phyloP scores from a whole-genome alignment of 768 basidiomycete species.

The Calocera viscosa region DNA sequence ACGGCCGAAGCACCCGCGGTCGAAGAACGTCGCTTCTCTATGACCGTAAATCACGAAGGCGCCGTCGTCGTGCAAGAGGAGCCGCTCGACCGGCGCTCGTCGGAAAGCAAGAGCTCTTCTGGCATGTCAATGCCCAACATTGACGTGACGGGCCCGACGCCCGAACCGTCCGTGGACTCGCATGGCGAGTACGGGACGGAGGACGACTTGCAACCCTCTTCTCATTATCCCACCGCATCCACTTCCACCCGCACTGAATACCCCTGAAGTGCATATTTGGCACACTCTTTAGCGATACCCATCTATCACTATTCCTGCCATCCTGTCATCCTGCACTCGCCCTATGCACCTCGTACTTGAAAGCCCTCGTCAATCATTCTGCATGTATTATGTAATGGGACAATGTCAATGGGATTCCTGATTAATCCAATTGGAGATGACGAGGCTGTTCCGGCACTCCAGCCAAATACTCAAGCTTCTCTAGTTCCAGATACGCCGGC shows the following conservation, averaged over 20 bases:
- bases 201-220: not conserved
- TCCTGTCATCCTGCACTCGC: constrained; percentile 3
- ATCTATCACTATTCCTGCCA: not conserved
- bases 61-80: not conserved
- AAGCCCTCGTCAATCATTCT: constrained; percentile 2
- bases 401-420: not conserved
- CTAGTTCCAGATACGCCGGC: no score
- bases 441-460: no score
- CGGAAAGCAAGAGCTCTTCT: not conserved
- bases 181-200: not conserved
- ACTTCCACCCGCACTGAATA: not conserved
- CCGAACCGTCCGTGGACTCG: not conserved
- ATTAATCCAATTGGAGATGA: no score
- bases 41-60: not conserved
- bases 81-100: not conserved
- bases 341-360: not conserved
- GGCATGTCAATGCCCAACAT: not conserved
- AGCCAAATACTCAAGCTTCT: no score
- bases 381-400: constrained; percentile 1
- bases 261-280: not conserved
- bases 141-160: not conserved
- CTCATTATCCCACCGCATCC: not conserved
- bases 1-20: not conserved
- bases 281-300: constrained; percentile 1
- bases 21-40: not conserved